Evolutionary conservation across 2,329 filamentous ascomycete species (phyloP).

Genomic region (Septoria petroselini): DNA sequence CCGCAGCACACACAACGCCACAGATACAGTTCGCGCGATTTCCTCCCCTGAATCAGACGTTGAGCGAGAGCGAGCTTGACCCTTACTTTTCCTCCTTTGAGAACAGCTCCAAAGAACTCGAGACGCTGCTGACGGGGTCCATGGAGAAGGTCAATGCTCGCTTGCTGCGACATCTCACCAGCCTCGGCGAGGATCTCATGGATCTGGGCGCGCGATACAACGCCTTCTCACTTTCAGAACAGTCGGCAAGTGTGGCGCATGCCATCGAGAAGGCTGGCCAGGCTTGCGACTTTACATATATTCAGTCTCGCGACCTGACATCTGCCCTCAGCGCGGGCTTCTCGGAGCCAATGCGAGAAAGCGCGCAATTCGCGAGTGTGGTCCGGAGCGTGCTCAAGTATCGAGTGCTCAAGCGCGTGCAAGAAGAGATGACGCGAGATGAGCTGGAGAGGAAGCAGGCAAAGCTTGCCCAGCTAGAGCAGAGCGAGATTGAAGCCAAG

Average conservation of each 20-base stretch:
- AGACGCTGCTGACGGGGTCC: constrained; percentile 80
- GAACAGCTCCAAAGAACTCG: constrained; percentile 84
- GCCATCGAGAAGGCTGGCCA: constrained; percentile 94
- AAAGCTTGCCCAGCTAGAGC: constrained; percentile 83
- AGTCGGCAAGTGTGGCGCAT: constrained; percentile 79
- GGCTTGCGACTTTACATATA: constrained; percentile 92
- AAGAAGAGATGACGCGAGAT: constrained; percentile 95
- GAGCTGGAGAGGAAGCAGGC: constrained; percentile 83
- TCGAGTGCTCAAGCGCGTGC: constrained; percentile 86
- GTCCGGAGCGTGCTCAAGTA: constrained; percentile 87
- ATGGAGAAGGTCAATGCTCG: constrained; percentile 97
- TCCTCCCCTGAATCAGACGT: constrained; percentile 69
- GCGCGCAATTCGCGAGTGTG: constrained; percentile 92
- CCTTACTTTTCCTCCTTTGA: constrained; percentile 96
- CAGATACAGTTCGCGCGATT: constrained; percentile 73
- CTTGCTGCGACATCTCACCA: constrained; percentile 78
- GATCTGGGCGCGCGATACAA: constrained; percentile 96
- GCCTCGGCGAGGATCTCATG: constrained; percentile 80
- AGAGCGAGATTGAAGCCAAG: constrained; percentile 86
- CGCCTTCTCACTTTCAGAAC: constrained; percentile 91
- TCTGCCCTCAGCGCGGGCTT: constrained; percentile 87
- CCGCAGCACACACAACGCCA: constrained; percentile 56
- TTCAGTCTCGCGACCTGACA: constrained; percentile 89
- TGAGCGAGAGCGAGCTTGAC: constrained; percentile 87
- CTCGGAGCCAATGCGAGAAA: constrained; percentile 96